These are phyloP conservation scores for Podaxis carcinomalis DNA, from an alignment of 768 basidiomycete genomes.

Conservation along the genomic window DNA sequence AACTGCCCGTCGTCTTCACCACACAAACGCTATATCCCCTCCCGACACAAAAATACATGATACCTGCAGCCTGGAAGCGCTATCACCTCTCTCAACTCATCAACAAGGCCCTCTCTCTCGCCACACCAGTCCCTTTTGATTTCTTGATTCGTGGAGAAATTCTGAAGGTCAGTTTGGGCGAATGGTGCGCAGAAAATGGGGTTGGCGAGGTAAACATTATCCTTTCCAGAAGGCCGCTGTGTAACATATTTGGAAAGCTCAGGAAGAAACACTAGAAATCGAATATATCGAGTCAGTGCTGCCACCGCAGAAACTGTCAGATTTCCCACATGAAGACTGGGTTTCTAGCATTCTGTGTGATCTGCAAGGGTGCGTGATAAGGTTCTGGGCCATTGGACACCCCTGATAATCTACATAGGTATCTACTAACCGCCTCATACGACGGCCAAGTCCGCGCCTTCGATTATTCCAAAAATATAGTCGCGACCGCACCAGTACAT, in stretches of 20 bases:
- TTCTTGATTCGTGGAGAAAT: conserved; percentile 86
- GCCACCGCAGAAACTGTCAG: conserved; percentile 78
- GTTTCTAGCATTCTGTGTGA: conserved; percentile 75
- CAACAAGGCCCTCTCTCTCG: conserved; percentile 83
- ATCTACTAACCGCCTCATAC: conserved; percentile 77
- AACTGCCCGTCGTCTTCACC: conserved; percentile 65
- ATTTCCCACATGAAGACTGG: conserved; percentile 91
- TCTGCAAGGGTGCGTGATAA: conserved; percentile 41
- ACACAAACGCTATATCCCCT: conserved; percentile 72
- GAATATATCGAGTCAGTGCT: conserved; percentile 90
- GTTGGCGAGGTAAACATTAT: conserved; percentile 57
- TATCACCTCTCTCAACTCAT: conserved; percentile 96
- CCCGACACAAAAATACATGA: conserved; percentile 87
- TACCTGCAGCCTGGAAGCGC: conserved; percentile 87
- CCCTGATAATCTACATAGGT: conserved; percentile 30
- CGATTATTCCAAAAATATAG: conserved; percentile 58
- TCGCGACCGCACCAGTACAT: conserved; percentile 50
- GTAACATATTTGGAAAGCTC: conserved; percentile 6
- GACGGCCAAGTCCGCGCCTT: conserved; percentile 75
- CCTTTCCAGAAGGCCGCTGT: background rate
- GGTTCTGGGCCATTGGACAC: background rate
- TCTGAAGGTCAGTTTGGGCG: conserved; percentile 62
- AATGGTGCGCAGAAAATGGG: conserved; percentile 70
- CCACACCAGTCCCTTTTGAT: conserved; percentile 84
- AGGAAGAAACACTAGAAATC: conserved; percentile 90